Evolutionary conservation across 2,329 filamentous ascomycete genomes (phyloP).

Genomic region (Aspergillus sp.): DNA sequence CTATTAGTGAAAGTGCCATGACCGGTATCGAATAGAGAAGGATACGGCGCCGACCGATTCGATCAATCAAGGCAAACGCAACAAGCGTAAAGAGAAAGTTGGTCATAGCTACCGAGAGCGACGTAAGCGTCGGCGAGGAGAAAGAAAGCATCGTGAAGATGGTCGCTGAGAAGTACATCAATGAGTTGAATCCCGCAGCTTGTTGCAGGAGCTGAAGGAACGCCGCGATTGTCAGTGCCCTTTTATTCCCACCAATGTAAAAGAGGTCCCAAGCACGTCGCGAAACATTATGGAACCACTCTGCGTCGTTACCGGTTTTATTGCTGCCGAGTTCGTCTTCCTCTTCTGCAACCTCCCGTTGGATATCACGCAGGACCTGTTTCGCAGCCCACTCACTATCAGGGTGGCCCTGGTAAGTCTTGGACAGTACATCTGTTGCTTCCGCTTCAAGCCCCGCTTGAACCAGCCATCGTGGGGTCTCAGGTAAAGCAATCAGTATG

Average conservation of each 20-base stretch:
- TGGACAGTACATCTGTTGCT: conserved; percentile 62
- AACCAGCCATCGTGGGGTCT: conserved; percentile 85
- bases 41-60: conserved; percentile 71
- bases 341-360: conserved; percentile 70
- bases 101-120: conserved; percentile 73
- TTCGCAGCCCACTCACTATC: conserved; percentile 49
- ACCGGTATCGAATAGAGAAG: conserved; percentile 78
- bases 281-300: conserved; percentile 22
- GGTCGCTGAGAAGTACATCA: conserved; percentile 88
- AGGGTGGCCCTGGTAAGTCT: conserved; percentile 54
- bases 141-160: conserved; percentile 77
- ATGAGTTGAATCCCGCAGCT: conserved; percentile 81
- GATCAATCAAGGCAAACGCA: conserved; percentile 73
- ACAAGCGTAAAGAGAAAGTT: conserved; percentile 77
- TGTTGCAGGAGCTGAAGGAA: conserved; percentile 84
- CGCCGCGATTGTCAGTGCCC: conserved; percentile 79
- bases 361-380: conserved; percentile 63
- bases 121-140: conserved; percentile 70
- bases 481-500: conserved; percentile 70
- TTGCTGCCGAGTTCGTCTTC: conserved; percentile 39
- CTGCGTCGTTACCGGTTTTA: conserved; percentile 12
- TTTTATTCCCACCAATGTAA: conserved; percentile 46
- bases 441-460: conserved; percentile 58
- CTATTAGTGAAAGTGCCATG: conserved; percentile 69
- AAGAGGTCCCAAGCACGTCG: conserved; percentile 26